Conservation (phyloP, 495 filamentous ascomycete genomes). For the Penicillium bialowiezense region DNA sequence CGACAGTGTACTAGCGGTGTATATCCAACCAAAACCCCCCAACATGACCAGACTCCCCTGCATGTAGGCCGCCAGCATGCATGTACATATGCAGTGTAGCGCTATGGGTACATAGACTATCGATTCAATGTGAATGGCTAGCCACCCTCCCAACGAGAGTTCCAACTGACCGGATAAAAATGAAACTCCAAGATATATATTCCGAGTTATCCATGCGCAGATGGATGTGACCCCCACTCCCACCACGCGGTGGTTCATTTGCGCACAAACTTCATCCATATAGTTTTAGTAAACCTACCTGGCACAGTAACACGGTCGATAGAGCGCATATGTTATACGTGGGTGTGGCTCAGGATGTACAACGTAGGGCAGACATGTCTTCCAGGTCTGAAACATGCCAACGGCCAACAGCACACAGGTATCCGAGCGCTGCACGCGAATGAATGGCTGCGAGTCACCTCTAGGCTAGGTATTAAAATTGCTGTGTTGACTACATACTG, state of each 20-base stretch:
- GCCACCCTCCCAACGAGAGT: too few species aligned
- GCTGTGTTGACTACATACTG: too few species aligned
- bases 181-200: constrained; percentile 6
- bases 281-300: too few species aligned
- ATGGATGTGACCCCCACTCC: too few species aligned
- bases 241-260: too few species aligned
- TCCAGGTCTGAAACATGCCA: constrained; percentile 13
- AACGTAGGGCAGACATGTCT: neutral
- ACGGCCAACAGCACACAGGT: constrained; percentile 8
- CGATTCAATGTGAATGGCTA: neutral
- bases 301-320: too few species aligned
- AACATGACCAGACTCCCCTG: neutral
- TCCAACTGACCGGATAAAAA: neutral
- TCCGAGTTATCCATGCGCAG: neutral
- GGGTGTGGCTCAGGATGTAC: constrained; percentile 10
- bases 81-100: constrained; percentile 3
- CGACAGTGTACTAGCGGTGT: neutral
- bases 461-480: too few species aligned
- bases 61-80: constrained; percentile 2
- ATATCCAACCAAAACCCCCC: neutral
- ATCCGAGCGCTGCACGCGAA: constrained; percentile 5
- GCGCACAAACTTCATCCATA: too few species aligned
- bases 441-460: too few species aligned
- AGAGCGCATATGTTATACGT: neutral
- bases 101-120: neutral